Base-by-base conservation (phyloP, 768 basidiomycete genomes). In the Pleurotus sapidus region DNA sequence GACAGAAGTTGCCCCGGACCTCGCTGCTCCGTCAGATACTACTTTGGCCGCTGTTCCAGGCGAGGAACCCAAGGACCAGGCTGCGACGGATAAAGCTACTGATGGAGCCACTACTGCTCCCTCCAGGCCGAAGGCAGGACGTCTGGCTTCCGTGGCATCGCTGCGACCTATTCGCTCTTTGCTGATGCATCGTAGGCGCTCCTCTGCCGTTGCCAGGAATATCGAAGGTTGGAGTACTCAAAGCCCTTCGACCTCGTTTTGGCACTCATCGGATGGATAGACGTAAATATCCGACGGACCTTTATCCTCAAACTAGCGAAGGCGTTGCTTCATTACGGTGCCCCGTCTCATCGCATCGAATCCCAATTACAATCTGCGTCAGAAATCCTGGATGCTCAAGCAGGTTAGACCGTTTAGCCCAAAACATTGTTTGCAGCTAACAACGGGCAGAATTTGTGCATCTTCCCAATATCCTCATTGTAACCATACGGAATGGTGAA, bases 301-400 rank as follows among this genome's bases (percentile, higher is more conserved):
- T 97, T 97, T 74, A 79, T 97, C 49, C 75, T 95, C 63, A 88
- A 87, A 67, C 81, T 97, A 23, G 91, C 93, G 2, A 89, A 92
- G 67, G 91, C 91, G 9, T 80, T 98, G 57, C 83, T 98, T 68
- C 80, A 86, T n/a, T 95, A 91, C 68, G 95, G 95, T 17, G 91
- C 94, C n/a, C 94, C 94, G 1, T 93, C 93, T 18, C 95, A 97
- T 70, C 82, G 95, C 17, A 88, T 95, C 60, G 93, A 96, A 72
- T 87, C 91, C 1, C 94, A 95, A 68, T 82, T 98, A 40, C 78
- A 80, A 58, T 84, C 90, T 3, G 93, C 92, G 2, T 88, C 93
- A 5, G 74, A 80, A 9, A 88, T 92, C 57, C 81, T 97, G 14
- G 84, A 89, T 30, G 80, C 92, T 60, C 81, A 88, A 62, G 89